Evolutionary conservation across 225 moss, liverwort and hornwort genomes (phyloP), one percentile per base, ranked within the genome.

Genomic region (Neckera pumila): DNA sequence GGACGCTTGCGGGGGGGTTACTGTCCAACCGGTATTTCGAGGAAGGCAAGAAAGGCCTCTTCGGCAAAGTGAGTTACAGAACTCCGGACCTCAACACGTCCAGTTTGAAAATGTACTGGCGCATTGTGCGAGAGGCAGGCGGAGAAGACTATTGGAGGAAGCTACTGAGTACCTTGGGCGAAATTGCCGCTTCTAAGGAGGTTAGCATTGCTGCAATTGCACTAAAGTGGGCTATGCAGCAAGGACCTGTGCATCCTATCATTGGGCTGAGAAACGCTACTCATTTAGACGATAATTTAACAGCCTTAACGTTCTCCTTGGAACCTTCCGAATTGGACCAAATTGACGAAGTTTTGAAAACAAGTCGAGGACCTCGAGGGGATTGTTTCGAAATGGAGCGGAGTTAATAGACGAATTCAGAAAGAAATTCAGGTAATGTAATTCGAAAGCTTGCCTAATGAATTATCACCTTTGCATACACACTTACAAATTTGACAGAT

Each of bases 331-430:
- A 92, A 84, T 73, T 94, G 76, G 87, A 91, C 71, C 88, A 91
- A 87, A 92, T 94, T 83, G 92, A 92, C 65, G 91, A 84, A 85
- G 86, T 92, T 12, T 82, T 94, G 59, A 89, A 71, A 86, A 87
- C 87, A 80, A 89, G 90, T 57, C 80, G 75, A 67, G 92, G 94
- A 45, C 94, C 94, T 65, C 85, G 11, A 51, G 89, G 92, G n/a
- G 94, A 91, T 89, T 94, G 94, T 76, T 94, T 90, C 76, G 91
- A 94, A 76, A 92, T 94, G 91, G 94, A 94, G 83, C 90, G 92
- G 13, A 88, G 89, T 76, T 83, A 56, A 78, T 89, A 87, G 65
- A 71, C 42, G 36, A 74, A 65, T 80, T 81, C 7, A 27, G 51
- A 58, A 43, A 64, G 47, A 63, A 64, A 33, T 59, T 25, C 63